Evolutionary conservation across 352 stramenopile genomes (phyloP).

Genomic region (Globisporangium nodosum): DNA sequence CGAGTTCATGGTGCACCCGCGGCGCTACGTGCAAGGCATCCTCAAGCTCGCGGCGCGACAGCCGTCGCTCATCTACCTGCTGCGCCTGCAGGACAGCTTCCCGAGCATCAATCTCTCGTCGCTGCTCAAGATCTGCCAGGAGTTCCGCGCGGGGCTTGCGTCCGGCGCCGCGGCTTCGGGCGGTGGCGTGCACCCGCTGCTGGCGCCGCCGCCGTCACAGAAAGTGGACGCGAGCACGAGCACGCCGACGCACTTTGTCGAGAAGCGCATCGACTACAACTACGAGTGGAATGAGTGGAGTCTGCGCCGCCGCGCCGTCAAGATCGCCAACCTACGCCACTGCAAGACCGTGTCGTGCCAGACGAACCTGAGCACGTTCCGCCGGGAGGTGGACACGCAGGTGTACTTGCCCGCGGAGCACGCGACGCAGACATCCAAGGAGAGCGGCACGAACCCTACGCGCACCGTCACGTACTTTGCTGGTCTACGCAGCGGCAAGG

Average conservation of each 20-base stretch:
- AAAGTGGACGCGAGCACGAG: conserved; percentile 86
- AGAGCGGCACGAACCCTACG: conserved; percentile 79
- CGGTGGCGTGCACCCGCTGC: conserved; percentile 47
- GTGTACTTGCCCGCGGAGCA: conserved; percentile 66
- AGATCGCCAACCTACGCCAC: conserved; percentile 90
- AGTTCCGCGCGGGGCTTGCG: conserved; percentile 20
- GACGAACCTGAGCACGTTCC: conserved; percentile 87
- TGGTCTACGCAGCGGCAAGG: conserved; percentile 41
- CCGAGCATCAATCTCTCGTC: conserved; percentile 65
- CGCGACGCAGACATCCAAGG: conserved; percentile 77
- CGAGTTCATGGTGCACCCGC: conserved; percentile 88
- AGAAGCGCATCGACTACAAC: conserved; percentile 88
- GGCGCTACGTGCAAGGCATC: conserved; percentile 69
- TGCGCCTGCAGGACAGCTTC: conserved; percentile 86
- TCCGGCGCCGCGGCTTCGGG: conserved; percentile 19
- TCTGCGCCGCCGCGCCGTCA: conserved; percentile 82
- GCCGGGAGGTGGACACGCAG: conserved; percentile 83
- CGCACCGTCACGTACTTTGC: conserved; percentile 78
- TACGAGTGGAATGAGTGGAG: conserved; percentile 96
- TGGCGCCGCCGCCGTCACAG: conserved; percentile 38
- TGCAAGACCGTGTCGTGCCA: conserved; percentile 87
- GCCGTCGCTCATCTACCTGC: conserved; percentile 90
- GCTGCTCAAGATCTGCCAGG: conserved; percentile 59
- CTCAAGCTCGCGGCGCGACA: conserved; percentile 58
- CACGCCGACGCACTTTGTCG: conserved; percentile 90